Base-by-base conservation (phyloP, 2,329 filamentous ascomycete genomes). In the Exutisphaerella laricina region DNA sequence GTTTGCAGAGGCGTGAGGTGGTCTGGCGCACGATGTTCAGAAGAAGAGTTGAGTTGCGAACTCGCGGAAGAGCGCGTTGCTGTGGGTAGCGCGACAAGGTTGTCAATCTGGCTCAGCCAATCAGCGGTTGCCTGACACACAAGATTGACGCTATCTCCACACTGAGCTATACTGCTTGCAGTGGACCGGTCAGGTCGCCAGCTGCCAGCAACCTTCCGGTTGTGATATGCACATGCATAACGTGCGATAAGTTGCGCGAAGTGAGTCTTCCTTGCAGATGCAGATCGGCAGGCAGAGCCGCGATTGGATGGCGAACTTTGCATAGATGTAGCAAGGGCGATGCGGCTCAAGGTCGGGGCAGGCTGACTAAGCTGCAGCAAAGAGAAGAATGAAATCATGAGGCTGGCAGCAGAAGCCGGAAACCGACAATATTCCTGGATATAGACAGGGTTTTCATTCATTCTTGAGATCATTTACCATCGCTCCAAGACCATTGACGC, bases 51-150 rank as follows among this genome's bases (percentile, higher is more conserved):
- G n/a, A 26, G 20, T 29, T 20, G 21, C 5, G 17, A 28, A 18
- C 30, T 35, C 17, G n/a, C 31, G 31, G 34, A 42, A 32, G 21
- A 42, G 40, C n/a, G n/a, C n/a, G n/a, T n/a, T 31, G 26, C 25
- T 22, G 37, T 13, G 30, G 40, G 30, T 36, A 32, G 32, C 33
- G 35, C 40, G 40, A 22, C 9, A 23, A 22, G 4, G 34, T 14
- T 21, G 20, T n/a, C n/a, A n/a, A n/a, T n/a, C n/a, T n/a, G n/a
- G n/a, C n/a, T n/a, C n/a, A n/a, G n/a, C n/a, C n/a, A n/a, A n/a
- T n/a, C n/a, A n/a, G n/a, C n/a, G n/a, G n/a, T n/a, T n/a, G n/a
- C n/a, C n/a, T n/a, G n/a, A n/a, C n/a, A 30, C 25, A 18, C 23
- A 31, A 31, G 26, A 30, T n/a, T n/a, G n/a, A n/a, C n/a, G n/a